Evolutionary conservation across 179 eudicot genomes (phyloP).

Genomic region (Silene noctiflora): DNA sequence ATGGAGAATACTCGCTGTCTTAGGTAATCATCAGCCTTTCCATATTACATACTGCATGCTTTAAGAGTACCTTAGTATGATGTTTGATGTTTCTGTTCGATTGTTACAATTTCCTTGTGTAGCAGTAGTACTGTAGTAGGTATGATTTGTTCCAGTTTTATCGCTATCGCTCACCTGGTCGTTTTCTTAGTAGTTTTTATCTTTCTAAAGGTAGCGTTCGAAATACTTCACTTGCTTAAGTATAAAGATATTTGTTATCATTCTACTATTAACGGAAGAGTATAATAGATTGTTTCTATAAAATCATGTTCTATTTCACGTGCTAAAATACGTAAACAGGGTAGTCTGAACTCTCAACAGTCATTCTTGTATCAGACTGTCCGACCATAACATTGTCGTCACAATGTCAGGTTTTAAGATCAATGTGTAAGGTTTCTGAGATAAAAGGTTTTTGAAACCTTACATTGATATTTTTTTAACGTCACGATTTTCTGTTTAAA

Average conservation of each 20-base stretch:
- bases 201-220: neutral
- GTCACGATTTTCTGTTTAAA: neutral
- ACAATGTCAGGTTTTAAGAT: neutral
- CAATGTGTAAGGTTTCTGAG: neutral
- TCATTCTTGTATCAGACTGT: neutral
- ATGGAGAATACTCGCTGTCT: constrained; percentile 90
- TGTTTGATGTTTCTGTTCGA: neutral
- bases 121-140: neutral
- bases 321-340: neutral
- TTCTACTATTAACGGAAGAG: too few species aligned
- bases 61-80: neutral
- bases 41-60: neutral
- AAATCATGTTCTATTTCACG: neutral
- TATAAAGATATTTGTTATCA: neutral
- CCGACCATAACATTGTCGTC: neutral
- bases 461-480: too few species aligned
- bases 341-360: neutral
- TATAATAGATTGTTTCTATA: neutral
- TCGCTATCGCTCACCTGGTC: neutral
- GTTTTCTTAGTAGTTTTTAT: neutral
- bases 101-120: neutral
- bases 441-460: neutral
- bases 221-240: neutral
- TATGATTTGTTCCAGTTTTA: neutral
- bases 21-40: constrained; percentile 45